A percentile compares a stretch with the other conserved stretches of the same genome.
Evolutionary conservation across 441 rosid species (phyloP).

Genomic region (Euphorbia schlechtendalii): DNA sequence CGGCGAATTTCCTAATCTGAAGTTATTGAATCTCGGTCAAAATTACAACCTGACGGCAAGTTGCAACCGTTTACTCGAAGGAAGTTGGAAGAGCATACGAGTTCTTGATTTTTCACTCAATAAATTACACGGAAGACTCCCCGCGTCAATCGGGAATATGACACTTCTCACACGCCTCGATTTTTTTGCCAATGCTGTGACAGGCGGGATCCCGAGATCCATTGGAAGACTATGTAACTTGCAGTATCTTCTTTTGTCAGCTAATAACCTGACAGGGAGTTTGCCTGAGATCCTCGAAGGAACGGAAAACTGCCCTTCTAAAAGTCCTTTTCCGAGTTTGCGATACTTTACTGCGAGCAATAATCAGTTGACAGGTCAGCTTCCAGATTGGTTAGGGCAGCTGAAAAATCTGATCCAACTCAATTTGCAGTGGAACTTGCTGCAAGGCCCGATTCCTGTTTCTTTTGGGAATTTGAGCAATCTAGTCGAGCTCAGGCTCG

Average conservation of each 20-base stretch:
- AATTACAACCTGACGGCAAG: conserved; percentile 26
- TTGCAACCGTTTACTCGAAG: conserved; percentile 31
- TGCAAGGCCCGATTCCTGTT: conserved; percentile 35
- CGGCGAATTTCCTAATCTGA: conserved; percentile 26
- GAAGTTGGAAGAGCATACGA: too few species aligned
- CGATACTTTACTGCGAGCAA: not conserved
- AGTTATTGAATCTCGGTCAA: conserved; percentile 20
- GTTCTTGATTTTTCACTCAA: too few species aligned
- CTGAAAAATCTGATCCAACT: conserved; percentile 29
- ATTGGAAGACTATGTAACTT: conserved; percentile 34
- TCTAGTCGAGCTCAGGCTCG: conserved; percentile 22
- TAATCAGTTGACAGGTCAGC: conserved; percentile 16
- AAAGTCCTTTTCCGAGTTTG: conserved; percentile 1
- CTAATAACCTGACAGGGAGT: conserved; percentile 26
- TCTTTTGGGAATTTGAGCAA: conserved; percentile 28
- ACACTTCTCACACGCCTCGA: conserved; percentile 27
- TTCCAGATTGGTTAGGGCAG: conserved; percentile 42
- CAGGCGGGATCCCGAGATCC: conserved; percentile 39
- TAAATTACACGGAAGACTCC: conserved; percentile 35
- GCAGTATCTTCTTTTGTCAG: conserved; percentile 23
- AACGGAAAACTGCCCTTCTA: conserved; percentile 11
- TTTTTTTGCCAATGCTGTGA: conserved; percentile 26
- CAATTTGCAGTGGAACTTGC: conserved; percentile 22
- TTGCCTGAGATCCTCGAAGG: conserved; percentile 1
- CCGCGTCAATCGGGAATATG: conserved; percentile 32